Evolutionary conservation across 2,329 filamentous ascomycete genomes (phyloP).

Genomic region (Orbilia blumenaviensis): DNA sequence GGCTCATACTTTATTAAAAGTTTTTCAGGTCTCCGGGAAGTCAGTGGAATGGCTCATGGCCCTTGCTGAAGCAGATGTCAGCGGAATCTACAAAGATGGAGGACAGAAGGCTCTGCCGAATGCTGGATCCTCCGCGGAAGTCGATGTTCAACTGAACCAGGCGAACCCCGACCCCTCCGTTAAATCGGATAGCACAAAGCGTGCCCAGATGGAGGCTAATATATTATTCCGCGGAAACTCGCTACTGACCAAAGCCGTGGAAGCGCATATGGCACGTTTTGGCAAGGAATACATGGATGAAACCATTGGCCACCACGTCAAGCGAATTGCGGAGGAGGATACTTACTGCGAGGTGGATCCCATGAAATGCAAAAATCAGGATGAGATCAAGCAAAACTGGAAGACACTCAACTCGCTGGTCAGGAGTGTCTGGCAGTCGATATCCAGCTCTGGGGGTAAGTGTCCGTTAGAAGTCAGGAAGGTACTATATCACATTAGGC

Average conservation of each 20-base stretch:
- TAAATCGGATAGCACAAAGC: conserved; percentile 78
- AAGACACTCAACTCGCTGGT: conserved; percentile 68
- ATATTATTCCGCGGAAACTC: conserved; percentile 95
- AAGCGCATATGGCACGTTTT: conserved; percentile 93
- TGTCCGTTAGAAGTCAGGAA: conserved; percentile 72
- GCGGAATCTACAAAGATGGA: conserved; percentile 83
- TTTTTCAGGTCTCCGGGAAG: conserved; percentile 89
- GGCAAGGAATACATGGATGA: conserved; percentile 93
- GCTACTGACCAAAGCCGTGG: conserved; percentile 87
- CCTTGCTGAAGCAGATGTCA: conserved; percentile 95
- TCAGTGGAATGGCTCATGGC: conserved; percentile 90
- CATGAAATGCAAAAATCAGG: conserved; percentile 71
- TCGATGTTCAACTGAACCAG: conserved; percentile 64
- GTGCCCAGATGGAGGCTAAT: conserved; percentile 86
- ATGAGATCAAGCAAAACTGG: conserved; percentile 73
- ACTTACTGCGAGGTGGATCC: conserved; percentile 96
- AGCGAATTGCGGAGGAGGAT: conserved; percentile 88
- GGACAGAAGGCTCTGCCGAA: conserved; percentile 67
- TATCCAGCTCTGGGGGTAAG: conserved; percentile 67
- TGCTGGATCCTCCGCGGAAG: conserved; percentile 4
- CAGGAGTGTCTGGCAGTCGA: conserved; percentile 70
- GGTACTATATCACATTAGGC: conserved; percentile 73
- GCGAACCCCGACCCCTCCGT: conserved; percentile 69
- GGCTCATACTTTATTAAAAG: conserved; percentile 87
- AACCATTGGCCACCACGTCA: conserved; percentile 82